A percentile compares a stretch with the other conserved stretches of the same genome.
phyloP scores from a whole-genome alignment of 2,329 filamentous ascomycete genomes.

The Fusarium nodosum region DNA sequence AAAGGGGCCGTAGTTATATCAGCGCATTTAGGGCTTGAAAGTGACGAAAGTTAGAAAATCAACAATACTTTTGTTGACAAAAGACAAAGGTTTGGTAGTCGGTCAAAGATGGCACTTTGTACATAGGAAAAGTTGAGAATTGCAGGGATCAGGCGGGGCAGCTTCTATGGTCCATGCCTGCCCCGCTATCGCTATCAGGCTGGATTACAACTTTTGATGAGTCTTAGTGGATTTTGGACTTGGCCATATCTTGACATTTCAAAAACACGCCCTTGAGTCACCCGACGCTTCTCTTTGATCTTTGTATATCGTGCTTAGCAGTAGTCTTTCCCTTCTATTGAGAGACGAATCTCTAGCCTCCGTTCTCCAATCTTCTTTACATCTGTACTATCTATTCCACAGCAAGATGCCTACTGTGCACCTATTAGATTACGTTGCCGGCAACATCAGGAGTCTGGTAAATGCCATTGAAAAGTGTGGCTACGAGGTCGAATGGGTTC shows the following conservation, averaged over 20 bases:
- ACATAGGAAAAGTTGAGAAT: constrained; percentile 24
- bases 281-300: not conserved
- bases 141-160: constrained; percentile 51
- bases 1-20: no score
- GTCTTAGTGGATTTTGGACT: constrained; percentile 36
- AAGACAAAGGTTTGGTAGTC: constrained; percentile 20
- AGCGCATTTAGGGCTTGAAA: not conserved
- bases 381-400: constrained; percentile 25
- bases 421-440: constrained; percentile 90
- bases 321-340: not conserved
- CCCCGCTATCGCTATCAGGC: constrained; percentile 45
- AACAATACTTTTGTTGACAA: constrained; percentile 20
- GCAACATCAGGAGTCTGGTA: constrained; percentile 94
- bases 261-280: constrained; percentile 42
- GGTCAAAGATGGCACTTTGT: constrained; percentile 49
- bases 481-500: constrained; percentile 93
- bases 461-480: constrained; percentile 98
- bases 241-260: constrained; percentile 33
- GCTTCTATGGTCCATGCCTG: constrained; percentile 31
- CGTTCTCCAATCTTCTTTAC: constrained; percentile 14
- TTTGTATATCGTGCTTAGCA: not conserved
- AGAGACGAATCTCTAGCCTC: constrained; percentile 5
- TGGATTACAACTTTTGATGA: constrained; percentile 35
- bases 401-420: constrained; percentile 80
- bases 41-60: not conserved